Evolutionary conservation across 306 rosid genomes (phyloP), one percentile per base, ranked within the genome.

Genomic region (Pyrus communis): DNA sequence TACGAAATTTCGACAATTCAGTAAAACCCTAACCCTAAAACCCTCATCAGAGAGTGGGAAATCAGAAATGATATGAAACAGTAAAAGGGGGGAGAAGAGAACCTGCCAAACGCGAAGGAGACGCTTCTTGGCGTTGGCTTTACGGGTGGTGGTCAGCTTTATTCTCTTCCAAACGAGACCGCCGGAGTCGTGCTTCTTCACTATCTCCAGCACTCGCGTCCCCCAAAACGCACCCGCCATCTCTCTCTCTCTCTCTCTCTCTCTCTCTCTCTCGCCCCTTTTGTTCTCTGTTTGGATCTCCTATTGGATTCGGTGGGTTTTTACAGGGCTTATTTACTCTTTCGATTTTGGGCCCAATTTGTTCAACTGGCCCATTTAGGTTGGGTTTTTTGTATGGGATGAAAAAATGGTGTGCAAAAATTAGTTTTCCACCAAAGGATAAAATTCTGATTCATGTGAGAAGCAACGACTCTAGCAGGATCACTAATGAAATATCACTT

Each of bases 81-180:
- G 17, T 54, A 9, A 45, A 45, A 45, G 70, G 33, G 35, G 71
- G 63, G 72, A 42, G 63, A 15, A 27, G 62, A 25, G 7, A 4
- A 87, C 98, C 96, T 95, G 98, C 98, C 98, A 95, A 67, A 92
- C 97, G 9, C 98, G 95, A 67, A 77, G 91, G 70, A 95, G 96
- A 66, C 98, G 96, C 80, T 95, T 95, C 87, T 88, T 89, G 79
- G 98, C 97, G 79, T 94, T 94, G 85, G 97, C 96, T 81, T 89
- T 92, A 40, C 97, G 93, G 30, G 98, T 94, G 70, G 93, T 9
- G 25, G 97, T 94, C 86, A 94, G 97, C 79, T 94, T 91, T 19
- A 94, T 90, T 76, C 96, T 85, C 92, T 94, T 94, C 98, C 98
- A 92, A 22, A 94, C 79, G 4, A 92, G 83, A 18, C 97, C 97